Evolutionary conservation across 352 stramenopile genomes (phyloP).

Genomic region (Phytophthora litchii): DNA sequence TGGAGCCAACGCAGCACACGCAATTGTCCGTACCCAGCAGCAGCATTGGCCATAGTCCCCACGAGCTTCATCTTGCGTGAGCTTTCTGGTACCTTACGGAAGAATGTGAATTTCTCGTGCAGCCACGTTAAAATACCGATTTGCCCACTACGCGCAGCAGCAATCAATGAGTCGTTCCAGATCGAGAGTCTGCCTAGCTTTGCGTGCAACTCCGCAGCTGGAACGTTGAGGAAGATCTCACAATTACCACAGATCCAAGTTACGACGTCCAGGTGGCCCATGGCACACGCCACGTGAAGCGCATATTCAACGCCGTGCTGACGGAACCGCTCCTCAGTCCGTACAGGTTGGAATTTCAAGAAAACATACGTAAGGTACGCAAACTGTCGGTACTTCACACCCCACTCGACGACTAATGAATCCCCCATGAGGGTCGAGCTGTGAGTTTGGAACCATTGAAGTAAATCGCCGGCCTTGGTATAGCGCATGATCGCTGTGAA

Average conservation of each 20-base stretch:
- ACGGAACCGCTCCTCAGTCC: slow-evolving; percentile 29
- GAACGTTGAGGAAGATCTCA: slow-evolving; percentile 39
- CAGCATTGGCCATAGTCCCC: slow-evolving; percentile 28
- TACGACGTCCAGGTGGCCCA: slow-evolving; percentile 44
- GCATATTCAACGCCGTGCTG: slow-evolving; percentile 36
- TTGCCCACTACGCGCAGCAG: slow-evolving; percentile 32
- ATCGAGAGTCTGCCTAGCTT: slow-evolving; percentile 33
- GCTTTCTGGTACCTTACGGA: slow-evolving; percentile 24
- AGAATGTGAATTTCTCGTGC: slow-evolving; percentile 38
- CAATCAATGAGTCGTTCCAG: slow-evolving; percentile 36
- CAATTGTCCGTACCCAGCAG: slow-evolving; percentile 38
- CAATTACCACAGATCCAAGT: slow-evolving; percentile 46
- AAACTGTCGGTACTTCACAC: slow-evolving; percentile 39
- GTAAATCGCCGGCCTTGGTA: slow-evolving; percentile 33
- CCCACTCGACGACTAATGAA: slow-evolving; percentile 37
- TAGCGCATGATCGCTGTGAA: slow-evolving; percentile 39
- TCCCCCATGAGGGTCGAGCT: slow-evolving; percentile 26
- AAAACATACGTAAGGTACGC: slow-evolving; percentile 39
- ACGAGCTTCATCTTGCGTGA: slow-evolving; percentile 31
- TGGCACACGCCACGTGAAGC: slow-evolving; percentile 34
- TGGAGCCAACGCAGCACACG: slow-evolving; percentile 41
- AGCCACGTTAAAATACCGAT: slow-evolving; percentile 31
- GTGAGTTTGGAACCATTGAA: slow-evolving; percentile 44
- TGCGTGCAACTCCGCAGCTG: slow-evolving; percentile 28
- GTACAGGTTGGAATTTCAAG: slow-evolving; percentile 18